Base-by-base conservation (phyloP, 805 yeast species). In the Cyberlindnera samutprakarnensis region DNA sequence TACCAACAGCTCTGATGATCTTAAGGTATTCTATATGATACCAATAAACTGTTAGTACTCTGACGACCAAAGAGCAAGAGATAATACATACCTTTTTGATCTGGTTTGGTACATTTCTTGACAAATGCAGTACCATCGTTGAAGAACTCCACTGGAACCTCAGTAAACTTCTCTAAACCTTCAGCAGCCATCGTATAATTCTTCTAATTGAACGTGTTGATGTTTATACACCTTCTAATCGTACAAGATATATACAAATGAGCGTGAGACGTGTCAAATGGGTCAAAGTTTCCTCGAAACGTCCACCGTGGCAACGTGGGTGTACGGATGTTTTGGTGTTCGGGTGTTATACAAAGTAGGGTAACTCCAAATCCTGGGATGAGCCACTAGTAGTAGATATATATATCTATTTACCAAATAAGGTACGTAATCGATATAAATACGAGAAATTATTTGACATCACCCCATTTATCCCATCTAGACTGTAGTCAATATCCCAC, bases 1-100 rank as follows among this genome's bases (percentile, higher is more conserved):
- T 71, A 51, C 97, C 97, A 32, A 90, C 97, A 32, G 96, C 96
- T 63, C 92, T 82, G 43, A 92, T 73, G 54, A 90, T 82, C 61
- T 81, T 80, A 38, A 78, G 50, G 70, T 84, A 90, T 64, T 90
- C 98, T 72, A 15, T 19, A 28, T 18, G 22, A 6, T 6, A 23
- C 13, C 13, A 27, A 23, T n/a, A 28, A 3, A 16, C 18, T 13
- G 23, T n/a, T n/a, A n/a, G n/a, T n/a, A n/a, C n/a, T n/a, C n/a
- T n/a, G n/a, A n/a, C n/a, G n/a, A n/a, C n/a, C n/a, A n/a, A n/a
- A n/a, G n/a, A 5, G 15, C 23, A 16, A 6, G 16, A 10, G 20
- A 13, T 9, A 2, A 9, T 10, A 63, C 78, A 38, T 56, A 75
- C 82, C 82, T 58, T 81, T 84, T 56, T 71, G 65, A 57, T 78